Conservation (phyloP, 2,329 filamentous ascomycete genomes). For the Epichloe bromicola region DNA sequence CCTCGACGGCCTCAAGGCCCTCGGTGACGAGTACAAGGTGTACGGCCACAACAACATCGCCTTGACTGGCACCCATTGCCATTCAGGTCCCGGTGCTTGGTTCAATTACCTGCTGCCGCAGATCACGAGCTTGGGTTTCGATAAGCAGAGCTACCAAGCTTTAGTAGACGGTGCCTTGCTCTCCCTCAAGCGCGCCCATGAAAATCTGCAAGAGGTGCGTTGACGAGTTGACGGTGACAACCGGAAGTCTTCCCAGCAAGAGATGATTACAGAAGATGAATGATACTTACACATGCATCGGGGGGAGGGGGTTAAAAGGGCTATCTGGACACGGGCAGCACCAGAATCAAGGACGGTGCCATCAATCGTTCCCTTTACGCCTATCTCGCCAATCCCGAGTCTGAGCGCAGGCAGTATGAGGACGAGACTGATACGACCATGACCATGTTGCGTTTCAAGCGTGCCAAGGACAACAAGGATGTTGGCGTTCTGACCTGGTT, state of each 20-base stretch:
- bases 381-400: slow-evolving; percentile 72
- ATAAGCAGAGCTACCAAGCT: slow-evolving; percentile 74
- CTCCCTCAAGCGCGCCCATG: slow-evolving; percentile 70
- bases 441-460: slow-evolving; percentile 66
- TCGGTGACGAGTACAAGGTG: slow-evolving; percentile 59
- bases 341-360: slow-evolving; percentile 61
- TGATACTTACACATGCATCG: not conserved
- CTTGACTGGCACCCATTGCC: slow-evolving; percentile 84
- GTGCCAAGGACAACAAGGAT: slow-evolving; percentile 60
- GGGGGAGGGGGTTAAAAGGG: slow-evolving; percentile 28
- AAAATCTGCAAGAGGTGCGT: slow-evolving; percentile 29
- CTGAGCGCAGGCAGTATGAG: slow-evolving; percentile 59
- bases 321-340: slow-evolving; percentile 55
- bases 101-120: slow-evolving; percentile 89
- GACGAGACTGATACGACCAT: slow-evolving; percentile 42
- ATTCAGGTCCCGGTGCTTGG: slow-evolving; percentile 85
- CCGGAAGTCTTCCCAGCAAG: no score
- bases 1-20: slow-evolving; percentile 52
- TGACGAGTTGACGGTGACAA: slow-evolving; percentile 2
- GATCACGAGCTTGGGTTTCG: slow-evolving; percentile 76
- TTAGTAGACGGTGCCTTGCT: slow-evolving; percentile 76
- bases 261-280: not conserved
- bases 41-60: slow-evolving; percentile 77
- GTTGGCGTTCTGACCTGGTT: slow-evolving; percentile 84
- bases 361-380: slow-evolving; percentile 82